These are phyloP conservation scores for Porodaedalea pini DNA, from an alignment of 1,284 basidiomycete genomes.

Conservation along the genomic window DNA sequence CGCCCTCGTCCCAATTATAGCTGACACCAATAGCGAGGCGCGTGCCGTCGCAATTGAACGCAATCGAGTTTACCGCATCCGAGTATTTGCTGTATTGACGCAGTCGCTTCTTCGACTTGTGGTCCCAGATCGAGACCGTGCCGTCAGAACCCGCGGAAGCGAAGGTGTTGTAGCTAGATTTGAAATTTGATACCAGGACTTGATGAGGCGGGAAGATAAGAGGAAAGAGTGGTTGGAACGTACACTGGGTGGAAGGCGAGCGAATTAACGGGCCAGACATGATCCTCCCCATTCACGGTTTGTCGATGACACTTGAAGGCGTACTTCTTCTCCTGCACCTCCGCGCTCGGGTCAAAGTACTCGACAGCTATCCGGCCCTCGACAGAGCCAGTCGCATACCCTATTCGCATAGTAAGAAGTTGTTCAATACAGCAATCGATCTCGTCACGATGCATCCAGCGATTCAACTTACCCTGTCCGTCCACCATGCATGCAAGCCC, in stretches of 20 bases:
- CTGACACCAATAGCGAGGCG: slow-evolving; percentile 79
- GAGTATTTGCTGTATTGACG: slow-evolving; percentile 83
- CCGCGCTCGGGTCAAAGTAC: slow-evolving; percentile 84
- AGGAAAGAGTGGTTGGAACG: slow-evolving; percentile 27
- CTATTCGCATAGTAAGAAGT: too few species aligned
- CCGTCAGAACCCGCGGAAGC: slow-evolving; percentile 92
- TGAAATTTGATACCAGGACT: not conserved
- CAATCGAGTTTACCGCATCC: slow-evolving; percentile 66
- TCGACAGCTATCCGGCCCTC: slow-evolving; percentile 97
- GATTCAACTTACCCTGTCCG: slow-evolving; percentile 68
- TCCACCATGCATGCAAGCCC: slow-evolving; percentile 89
- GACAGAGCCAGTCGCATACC: slow-evolving; percentile 90
- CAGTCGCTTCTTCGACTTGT: slow-evolving; percentile 92
- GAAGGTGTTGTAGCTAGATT: slow-evolving; percentile 83
- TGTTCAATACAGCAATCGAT: not conserved
- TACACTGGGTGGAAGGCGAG: slow-evolving; percentile 91
- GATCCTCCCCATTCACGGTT: slow-evolving; percentile 87
- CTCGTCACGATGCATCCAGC: not conserved
- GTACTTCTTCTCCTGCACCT: slow-evolving; percentile 87
- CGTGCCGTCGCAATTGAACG: slow-evolving; percentile 82
- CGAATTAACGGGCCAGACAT: slow-evolving; percentile 97
- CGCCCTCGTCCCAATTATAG: slow-evolving; percentile 87
- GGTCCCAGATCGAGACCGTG: slow-evolving; percentile 94
- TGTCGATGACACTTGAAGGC: slow-evolving; percentile 98
- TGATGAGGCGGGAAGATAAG: slow-evolving; percentile 8